Conservation (phyloP, 2,329 filamentous ascomycete genomes). For the Monilinia laxa region DNA sequence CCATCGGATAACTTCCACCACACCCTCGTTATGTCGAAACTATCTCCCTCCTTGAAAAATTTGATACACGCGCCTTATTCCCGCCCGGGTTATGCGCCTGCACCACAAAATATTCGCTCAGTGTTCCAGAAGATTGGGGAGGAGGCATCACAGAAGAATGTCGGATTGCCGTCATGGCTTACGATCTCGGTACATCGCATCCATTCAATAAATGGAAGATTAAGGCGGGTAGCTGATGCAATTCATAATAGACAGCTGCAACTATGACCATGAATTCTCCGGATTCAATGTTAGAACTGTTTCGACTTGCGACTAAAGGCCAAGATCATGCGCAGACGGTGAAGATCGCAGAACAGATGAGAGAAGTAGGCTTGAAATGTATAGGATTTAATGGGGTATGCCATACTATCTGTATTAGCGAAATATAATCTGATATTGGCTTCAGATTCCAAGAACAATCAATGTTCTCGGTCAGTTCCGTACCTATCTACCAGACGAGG, state of each 20-base stretch:
- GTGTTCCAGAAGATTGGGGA: conserved; percentile 64
- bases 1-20: background rate
- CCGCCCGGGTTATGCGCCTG: conserved; percentile 62
- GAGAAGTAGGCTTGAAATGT: conserved; percentile 73
- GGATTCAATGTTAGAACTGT: conserved; percentile 64
- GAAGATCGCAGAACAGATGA: conserved; percentile 63
- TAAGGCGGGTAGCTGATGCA: conserved; percentile 1
- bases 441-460: conserved; percentile 71
- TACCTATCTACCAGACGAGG: conserved; percentile 56
- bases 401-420: background rate
- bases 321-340: conserved; percentile 34
- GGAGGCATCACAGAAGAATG: conserved; percentile 59
- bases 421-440: background rate
- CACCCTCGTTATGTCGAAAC: conserved; percentile 62
- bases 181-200: conserved; percentile 56
- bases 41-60: conserved; percentile 68
- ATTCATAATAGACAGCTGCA: conserved; percentile 61
- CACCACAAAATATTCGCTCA: conserved; percentile 60
- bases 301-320: conserved; percentile 33
- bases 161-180: conserved; percentile 65
- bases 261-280: conserved; percentile 87
- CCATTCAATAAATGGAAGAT: background rate
- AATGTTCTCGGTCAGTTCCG: conserved; percentile 76
- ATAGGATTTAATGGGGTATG: conserved; percentile 70
- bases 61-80: conserved; percentile 71